Evolutionary conservation across 1,284 basidiomycete genomes (phyloP).

Genomic region (Melampsora americana): DNA sequence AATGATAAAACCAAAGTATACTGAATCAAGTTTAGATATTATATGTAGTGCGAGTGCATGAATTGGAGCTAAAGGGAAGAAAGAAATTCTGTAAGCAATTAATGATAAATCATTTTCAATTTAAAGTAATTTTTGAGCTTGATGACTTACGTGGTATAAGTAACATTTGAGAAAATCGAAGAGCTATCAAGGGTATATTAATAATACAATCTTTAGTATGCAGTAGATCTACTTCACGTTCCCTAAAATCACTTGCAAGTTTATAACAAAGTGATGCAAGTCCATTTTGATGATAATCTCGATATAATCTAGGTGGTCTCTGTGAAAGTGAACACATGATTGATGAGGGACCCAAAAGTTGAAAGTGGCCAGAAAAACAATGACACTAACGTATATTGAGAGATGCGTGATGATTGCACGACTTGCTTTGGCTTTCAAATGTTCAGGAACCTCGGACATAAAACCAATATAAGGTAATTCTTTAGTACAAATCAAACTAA

Average conservation of each 20-base stretch:
- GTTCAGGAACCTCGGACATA: constrained; percentile 7
- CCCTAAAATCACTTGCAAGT: constrained; percentile 11
- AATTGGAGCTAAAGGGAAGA: background rate
- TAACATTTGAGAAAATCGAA: constrained; percentile 27
- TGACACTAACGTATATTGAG: constrained; percentile 3
- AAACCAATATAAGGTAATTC: constrained; percentile 38
- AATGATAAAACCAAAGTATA: background rate
- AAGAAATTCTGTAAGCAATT: background rate
- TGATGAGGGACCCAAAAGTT: background rate
- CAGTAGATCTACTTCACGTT: constrained; percentile 6
- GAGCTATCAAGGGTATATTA: constrained; percentile 15
- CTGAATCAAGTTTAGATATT: background rate
- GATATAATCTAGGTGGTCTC: constrained; percentile 27
- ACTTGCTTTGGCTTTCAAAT: constrained; percentile 26
- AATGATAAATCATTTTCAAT: background rate
- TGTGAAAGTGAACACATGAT: background rate
- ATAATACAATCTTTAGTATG: constrained; percentile 1
- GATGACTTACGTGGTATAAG: constrained; percentile 25
- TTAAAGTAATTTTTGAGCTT: background rate
- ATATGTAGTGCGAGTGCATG: constrained; percentile 1
- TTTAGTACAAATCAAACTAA: constrained; percentile 26
- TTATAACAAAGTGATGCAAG: constrained; percentile 22
- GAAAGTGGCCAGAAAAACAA: background rate
- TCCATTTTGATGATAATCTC: constrained; percentile 6
- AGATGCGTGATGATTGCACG: constrained; percentile 17